Conservation (phyloP, 2,329 filamentous ascomycete genomes). For the Hirsutella rhossiliensis region DNA sequence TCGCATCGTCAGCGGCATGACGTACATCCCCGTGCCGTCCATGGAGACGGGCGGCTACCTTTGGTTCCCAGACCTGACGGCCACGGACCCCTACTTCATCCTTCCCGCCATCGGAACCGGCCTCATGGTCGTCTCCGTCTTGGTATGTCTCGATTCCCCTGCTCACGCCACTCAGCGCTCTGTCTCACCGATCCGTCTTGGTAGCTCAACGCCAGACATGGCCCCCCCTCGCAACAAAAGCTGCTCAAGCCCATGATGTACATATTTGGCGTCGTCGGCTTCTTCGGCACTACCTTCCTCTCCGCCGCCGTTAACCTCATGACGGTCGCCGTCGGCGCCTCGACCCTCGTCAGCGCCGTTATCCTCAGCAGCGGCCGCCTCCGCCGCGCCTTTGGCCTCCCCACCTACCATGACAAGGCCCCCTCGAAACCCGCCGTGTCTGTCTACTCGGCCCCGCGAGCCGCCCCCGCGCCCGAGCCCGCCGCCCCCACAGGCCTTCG, state of each 20-base stretch:
- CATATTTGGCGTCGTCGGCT: constrained; percentile 29
- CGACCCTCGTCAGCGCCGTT: constrained; percentile 22
- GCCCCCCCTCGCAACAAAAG: constrained; percentile 17
- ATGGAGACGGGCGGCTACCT: constrained; percentile 56
- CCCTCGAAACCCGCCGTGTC: background rate
- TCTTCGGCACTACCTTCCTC: constrained; percentile 33
- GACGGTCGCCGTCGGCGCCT: constrained; percentile 26
- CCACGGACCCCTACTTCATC: constrained; percentile 65
- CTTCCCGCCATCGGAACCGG: constrained; percentile 52
- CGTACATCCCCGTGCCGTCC: constrained; percentile 66
- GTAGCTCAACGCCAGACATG: constrained; percentile 24
- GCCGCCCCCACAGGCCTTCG: constrained; percentile 14
- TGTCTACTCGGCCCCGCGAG: background rate
- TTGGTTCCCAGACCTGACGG: constrained; percentile 72
- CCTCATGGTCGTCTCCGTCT: constrained; percentile 45
- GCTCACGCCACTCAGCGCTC: background rate
- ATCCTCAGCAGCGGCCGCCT: constrained; percentile 25
- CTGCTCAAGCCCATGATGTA: constrained; percentile 30
- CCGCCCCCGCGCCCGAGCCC: constrained; percentile 22
- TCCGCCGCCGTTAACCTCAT: constrained; percentile 37
- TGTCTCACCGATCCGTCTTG: background rate
- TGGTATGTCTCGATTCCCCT: constrained; percentile 20
- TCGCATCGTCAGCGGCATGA: constrained; percentile 63
- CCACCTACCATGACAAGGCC: constrained; percentile 9
- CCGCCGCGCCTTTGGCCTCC: constrained; percentile 25